A percentile compares a stretch with the other conserved stretches of the same genome.
These are phyloP conservation scores for Chytridium lagenaria DNA, from an alignment of 371 early-diverging fungal species.

Conservation along the genomic window DNA sequence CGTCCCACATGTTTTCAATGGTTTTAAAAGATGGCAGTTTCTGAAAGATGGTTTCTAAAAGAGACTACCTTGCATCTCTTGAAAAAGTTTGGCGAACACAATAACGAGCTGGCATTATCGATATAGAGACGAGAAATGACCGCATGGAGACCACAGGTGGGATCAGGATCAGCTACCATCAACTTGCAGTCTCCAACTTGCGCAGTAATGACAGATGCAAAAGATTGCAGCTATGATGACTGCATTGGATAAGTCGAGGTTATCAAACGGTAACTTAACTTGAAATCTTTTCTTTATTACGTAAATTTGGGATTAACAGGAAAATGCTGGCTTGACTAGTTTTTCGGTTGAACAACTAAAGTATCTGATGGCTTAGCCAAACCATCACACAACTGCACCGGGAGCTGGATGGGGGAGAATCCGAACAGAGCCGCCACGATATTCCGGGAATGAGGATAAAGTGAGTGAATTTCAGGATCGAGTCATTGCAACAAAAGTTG, in stretches of 20 bases:
- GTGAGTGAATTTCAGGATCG: not conserved
- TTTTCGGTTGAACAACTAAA: conserved; percentile 29
- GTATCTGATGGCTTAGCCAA: conserved; percentile 37
- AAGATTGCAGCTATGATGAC: conserved; percentile 2
- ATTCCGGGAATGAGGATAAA: not conserved
- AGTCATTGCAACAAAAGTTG: not conserved
- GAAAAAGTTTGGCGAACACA: not conserved
- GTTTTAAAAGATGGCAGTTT: not conserved
- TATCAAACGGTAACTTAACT: conserved; percentile 7
- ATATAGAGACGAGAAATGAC: too few species aligned
- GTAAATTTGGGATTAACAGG: not conserved
- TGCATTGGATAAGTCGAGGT: conserved; percentile 21
- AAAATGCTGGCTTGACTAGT: conserved; percentile 16
- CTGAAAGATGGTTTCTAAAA: not conserved
- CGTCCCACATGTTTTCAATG: too few species aligned
- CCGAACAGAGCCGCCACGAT: not conserved
- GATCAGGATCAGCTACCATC: too few species aligned
- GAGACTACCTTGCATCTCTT: too few species aligned
- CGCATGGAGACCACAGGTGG: too few species aligned
- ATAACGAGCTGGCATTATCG: not conserved
- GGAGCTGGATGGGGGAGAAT: conserved; percentile 20
- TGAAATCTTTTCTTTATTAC: not conserved
- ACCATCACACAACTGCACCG: conserved; percentile 40
- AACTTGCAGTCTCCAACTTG: too few species aligned
- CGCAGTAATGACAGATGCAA: conserved; percentile 18